Evolutionary conservation across 148 eudicot genomes (phyloP).

Genomic region (Nepenthes gracilis): DNA sequence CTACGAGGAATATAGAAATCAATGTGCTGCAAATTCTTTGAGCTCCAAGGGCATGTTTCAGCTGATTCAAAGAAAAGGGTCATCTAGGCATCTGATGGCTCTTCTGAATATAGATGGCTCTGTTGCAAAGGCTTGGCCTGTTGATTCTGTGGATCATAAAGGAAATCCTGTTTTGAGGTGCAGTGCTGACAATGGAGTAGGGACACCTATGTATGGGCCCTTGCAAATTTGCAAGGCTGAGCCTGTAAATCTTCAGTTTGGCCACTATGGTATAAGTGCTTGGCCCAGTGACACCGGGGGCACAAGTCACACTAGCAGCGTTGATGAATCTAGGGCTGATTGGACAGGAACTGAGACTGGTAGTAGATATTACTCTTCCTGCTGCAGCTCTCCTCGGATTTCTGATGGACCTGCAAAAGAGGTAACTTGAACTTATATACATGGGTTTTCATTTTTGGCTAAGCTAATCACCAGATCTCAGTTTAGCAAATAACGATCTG

Average conservation of each 20-base stretch:
- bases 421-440: constrained; percentile 24
- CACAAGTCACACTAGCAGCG: constrained; percentile 76
- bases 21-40: constrained; percentile 76
- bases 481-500: too few species aligned
- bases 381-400: constrained; percentile 73
- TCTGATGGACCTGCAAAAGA: constrained; percentile 77
- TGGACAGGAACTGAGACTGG: constrained; percentile 55
- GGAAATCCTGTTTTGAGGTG: constrained; percentile 36
- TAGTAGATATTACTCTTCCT: constrained; percentile 65
- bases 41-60: constrained; percentile 94
- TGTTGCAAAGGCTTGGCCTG: constrained; percentile 98
- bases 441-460: background rate
- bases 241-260: constrained; percentile 92
- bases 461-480: too few species aligned
- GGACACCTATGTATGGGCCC: constrained; percentile 75
- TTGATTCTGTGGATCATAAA: constrained; percentile 34
- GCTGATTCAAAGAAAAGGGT: constrained; percentile 85
- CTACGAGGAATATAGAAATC: constrained; percentile 77
- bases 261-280: constrained; percentile 93
- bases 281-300: constrained; percentile 88
- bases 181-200: constrained; percentile 33
- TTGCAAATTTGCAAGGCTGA: constrained; percentile 69
- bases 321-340: constrained; percentile 71
- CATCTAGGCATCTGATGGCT: constrained; percentile 87
- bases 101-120: constrained; percentile 86